phyloP scores from a whole-genome alignment of 2,329 filamentous ascomycete species.

The Madurella fahalii region DNA sequence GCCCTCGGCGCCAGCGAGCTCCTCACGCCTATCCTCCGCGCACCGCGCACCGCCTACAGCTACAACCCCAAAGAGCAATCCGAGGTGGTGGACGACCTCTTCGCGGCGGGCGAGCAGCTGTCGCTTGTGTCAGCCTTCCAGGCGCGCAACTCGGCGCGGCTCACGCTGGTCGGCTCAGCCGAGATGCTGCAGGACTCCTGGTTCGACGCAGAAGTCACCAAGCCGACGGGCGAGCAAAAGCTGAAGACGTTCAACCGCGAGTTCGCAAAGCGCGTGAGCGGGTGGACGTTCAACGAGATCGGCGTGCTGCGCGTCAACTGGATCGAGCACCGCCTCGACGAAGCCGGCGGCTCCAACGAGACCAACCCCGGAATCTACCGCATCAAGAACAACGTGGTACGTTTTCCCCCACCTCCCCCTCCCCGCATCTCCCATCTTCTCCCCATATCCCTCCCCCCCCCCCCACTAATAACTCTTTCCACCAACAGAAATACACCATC shows the following conservation, averaged over 20 bases:
- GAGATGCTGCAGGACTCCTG: constrained; percentile 87
- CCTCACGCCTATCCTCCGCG: constrained; percentile 75
- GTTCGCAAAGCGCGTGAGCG: constrained; percentile 79
- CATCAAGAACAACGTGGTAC: constrained; percentile 92
- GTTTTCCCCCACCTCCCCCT: too few species aligned
- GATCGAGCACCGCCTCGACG: constrained; percentile 71
- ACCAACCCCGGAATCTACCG: constrained; percentile 87
- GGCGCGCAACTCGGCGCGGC: constrained; percentile 86
- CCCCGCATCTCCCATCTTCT: neutral
- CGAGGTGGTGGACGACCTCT: constrained; percentile 71
- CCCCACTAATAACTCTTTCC: constrained; percentile 30
- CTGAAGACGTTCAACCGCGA: constrained; percentile 72
- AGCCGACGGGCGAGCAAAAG: constrained; percentile 45
- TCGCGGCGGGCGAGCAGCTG: constrained; percentile 79
- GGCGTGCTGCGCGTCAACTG: constrained; percentile 82
- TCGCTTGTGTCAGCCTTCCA: constrained; percentile 82
- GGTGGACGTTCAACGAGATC: constrained; percentile 94
- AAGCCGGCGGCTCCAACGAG: constrained; percentile 49
- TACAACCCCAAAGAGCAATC: constrained; percentile 89
- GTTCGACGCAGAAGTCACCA: constrained; percentile 77
- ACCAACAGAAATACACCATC: constrained; percentile 72
- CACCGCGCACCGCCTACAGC: constrained; percentile 80
- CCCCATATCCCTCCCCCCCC: constrained; percentile 19
- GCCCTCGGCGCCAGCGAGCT: constrained; percentile 73
- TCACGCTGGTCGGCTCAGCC: constrained; percentile 78